Evolutionary conservation across 495 filamentous ascomycete species (phyloP).

Genomic region (Annulohypoxylon nitens): DNA sequence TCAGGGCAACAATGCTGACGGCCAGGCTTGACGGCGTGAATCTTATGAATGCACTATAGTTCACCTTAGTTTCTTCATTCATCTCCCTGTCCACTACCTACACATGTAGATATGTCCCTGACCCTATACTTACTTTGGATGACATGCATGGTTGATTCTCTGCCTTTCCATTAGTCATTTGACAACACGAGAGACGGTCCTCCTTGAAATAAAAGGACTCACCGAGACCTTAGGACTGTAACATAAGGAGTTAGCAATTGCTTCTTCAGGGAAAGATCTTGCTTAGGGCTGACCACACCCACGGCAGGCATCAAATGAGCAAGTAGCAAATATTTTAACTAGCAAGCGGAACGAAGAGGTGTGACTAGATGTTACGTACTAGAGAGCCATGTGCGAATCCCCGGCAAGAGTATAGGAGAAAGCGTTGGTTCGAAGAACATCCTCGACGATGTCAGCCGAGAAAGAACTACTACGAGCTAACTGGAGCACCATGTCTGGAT

Average conservation of each 20-base stretch:
- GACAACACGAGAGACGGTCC: neutral
- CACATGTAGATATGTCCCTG: no score
- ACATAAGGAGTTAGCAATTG: no score
- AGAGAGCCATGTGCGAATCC: constrained; percentile 53
- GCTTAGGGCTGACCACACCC: no score
- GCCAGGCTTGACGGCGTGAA: constrained; percentile 52
- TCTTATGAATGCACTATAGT: constrained; percentile 53
- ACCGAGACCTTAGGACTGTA: constrained; percentile 52
- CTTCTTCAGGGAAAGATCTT: no score
- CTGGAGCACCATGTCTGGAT: constrained; percentile 49
- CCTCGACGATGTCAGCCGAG: constrained; percentile 55
- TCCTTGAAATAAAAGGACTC: constrained; percentile 1
- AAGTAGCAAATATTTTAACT: no score
- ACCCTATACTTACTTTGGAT: constrained; percentile 53
- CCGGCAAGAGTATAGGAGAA: constrained; percentile 52
- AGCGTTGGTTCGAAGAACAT: constrained; percentile 57
- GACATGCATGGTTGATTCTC: constrained; percentile 60
- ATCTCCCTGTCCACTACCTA: neutral
- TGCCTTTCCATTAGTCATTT: constrained; percentile 20
- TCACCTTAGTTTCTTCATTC: constrained; percentile 32
- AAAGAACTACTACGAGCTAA: constrained; percentile 52
- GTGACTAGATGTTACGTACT: constrained; percentile 3
- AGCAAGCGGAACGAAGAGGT: no score
- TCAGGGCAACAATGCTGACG: constrained; percentile 51
- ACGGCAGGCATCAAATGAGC: no score